Evolutionary conservation across 768 basidiomycete genomes (phyloP).

Genomic region (Amanita inopinata): DNA sequence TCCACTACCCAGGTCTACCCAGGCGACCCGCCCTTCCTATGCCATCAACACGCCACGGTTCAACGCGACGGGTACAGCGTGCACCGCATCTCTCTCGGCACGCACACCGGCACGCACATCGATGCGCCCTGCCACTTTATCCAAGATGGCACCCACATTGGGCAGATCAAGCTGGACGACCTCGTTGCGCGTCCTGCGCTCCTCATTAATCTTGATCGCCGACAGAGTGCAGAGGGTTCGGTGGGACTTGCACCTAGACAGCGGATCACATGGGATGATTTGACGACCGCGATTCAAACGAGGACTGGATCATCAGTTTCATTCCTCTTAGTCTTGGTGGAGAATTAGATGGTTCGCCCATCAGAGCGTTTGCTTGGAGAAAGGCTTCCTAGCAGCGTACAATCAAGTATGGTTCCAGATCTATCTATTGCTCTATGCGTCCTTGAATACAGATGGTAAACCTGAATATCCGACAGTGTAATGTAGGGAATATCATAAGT

Average conservation of each 20-base stretch:
- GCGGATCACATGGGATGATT: constrained; percentile 47
- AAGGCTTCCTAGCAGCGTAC: too few relatives aligned
- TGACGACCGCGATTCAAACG: constrained; percentile 20
- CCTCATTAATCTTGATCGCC: constrained; percentile 41
- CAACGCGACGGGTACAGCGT: constrained; percentile 40
- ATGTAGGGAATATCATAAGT: too few relatives aligned
- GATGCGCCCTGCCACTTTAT: constrained; percentile 74
- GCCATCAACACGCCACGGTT: constrained; percentile 28
- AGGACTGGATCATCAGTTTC: constrained; percentile 39
- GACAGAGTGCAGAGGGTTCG: neutral
- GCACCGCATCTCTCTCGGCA: constrained; percentile 43
- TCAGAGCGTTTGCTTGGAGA: constrained; percentile 49
- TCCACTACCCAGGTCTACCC: constrained; percentile 39
- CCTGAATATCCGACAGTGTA: too few relatives aligned
- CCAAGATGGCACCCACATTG: constrained; percentile 43
- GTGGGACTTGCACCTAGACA: constrained; percentile 23
- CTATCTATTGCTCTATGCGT: too few relatives aligned
- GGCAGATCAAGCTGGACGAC: constrained; percentile 40
- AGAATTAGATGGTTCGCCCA: constrained; percentile 53
- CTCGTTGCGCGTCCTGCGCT: constrained; percentile 46
- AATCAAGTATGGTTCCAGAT: too few relatives aligned
- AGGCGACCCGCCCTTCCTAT: constrained; percentile 41
- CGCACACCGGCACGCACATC: constrained; percentile 74
- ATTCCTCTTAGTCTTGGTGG: constrained; percentile 46
- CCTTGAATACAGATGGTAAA: too few relatives aligned